Percentiles rank a stretch among this genome's conserved stretches.
Conservation (phyloP, 805 yeast species). For the Zygosaccharomyces lentus region DNA sequence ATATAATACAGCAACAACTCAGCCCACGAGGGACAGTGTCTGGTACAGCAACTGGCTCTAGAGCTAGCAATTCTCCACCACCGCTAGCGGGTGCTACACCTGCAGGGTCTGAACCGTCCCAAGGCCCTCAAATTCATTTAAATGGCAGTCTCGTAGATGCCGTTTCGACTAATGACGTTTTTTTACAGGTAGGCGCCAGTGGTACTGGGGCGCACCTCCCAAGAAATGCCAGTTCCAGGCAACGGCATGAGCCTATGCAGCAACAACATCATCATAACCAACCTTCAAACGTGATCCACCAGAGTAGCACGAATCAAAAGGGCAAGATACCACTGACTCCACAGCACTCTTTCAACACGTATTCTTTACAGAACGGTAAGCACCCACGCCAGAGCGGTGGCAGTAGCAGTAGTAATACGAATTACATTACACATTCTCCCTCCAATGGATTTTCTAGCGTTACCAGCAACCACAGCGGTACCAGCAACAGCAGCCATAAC, state of each 20-base stretch:
- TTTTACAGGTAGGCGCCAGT: slow-evolving; percentile 42
- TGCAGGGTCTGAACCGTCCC: slow-evolving; percentile 10
- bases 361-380: slow-evolving; percentile 13
- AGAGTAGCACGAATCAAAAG: slow-evolving; percentile 15
- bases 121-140: slow-evolving; percentile 20
- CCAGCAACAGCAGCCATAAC: slow-evolving; percentile 17
- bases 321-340: slow-evolving; percentile 20
- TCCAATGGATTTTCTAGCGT: slow-evolving; percentile 9
- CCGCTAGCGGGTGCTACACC: slow-evolving; percentile 24
- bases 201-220: slow-evolving; percentile 5
- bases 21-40: slow-evolving; percentile 2
- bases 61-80: slow-evolving; percentile 3
- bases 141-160: slow-evolving; percentile 70
- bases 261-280: not conserved
- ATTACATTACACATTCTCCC: slow-evolving; percentile 14
- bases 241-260: slow-evolving; percentile 3
- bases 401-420: slow-evolving; percentile 25
- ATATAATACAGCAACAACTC: slow-evolving; percentile 6
- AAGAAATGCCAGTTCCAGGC: not conserved
- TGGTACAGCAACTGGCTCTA: slow-evolving; percentile 1
- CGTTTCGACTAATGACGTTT: slow-evolving; percentile 90
- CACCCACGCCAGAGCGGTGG: slow-evolving; percentile 15
- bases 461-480: slow-evolving; percentile 21
- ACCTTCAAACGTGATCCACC: slow-evolving; percentile 4
- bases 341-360: slow-evolving; percentile 19